These are phyloP conservation scores for Ascochyta koolunga DNA, from an alignment of 2,329 filamentous ascomycete species.

Conservation along the genomic window DNA sequence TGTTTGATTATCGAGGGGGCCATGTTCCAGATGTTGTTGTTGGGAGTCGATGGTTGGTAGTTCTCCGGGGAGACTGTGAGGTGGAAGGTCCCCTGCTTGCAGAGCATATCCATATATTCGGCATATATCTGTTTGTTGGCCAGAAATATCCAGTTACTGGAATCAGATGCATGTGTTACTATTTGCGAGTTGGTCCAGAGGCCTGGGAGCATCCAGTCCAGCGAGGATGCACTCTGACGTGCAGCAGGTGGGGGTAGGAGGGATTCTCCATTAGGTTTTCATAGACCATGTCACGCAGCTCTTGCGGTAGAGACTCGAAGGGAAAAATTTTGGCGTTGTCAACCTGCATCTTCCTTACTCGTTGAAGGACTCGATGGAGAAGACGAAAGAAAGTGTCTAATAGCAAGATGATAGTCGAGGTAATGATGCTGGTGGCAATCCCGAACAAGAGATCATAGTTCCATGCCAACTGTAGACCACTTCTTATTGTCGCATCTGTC, in stretches of 20 bases:
- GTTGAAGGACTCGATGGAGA: conserved; percentile 14
- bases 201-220: conserved; percentile 26
- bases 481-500: background rate
- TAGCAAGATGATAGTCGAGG: conserved; percentile 4
- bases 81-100: conserved; percentile 38
- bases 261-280: conserved; percentile 40
- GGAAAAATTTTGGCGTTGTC: conserved; percentile 29
- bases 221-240: conserved; percentile 14
- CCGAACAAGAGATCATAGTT: background rate
- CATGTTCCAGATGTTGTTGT: conserved; percentile 39
- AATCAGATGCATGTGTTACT: background rate
- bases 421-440: background rate
- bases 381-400: conserved; percentile 20
- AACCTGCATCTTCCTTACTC: conserved; percentile 30
- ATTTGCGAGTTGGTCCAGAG: background rate
- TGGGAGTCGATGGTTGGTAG: conserved; percentile 20
- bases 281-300: conserved; percentile 44
- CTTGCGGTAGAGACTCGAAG: conserved; percentile 39
- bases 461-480: background rate
- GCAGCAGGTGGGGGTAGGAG: conserved; percentile 32
- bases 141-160: conserved; percentile 13
- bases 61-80: conserved; percentile 43
- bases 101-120: conserved; percentile 45
- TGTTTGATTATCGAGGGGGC: conserved; percentile 23
- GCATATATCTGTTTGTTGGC: conserved; percentile 34